Evolutionary conservation across 306 rosid species (phyloP), one percentile per base, ranked within the genome.

Genomic region (Prunus salicina): DNA sequence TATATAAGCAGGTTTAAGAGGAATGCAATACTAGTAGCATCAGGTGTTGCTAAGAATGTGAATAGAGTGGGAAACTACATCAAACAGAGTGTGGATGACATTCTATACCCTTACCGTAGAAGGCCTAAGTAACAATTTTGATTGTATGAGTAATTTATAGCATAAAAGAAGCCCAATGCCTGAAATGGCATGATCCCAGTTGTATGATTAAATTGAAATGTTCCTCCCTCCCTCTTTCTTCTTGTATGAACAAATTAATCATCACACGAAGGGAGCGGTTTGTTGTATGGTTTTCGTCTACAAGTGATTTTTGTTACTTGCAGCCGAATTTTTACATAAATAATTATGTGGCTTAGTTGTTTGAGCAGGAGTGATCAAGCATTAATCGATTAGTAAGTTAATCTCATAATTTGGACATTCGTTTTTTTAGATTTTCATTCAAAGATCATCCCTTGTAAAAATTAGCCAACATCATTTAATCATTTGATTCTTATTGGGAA

Each of bases 11-110:
- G 97, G 92, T 95, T 92, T 78, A 81, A 79, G 76, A 92, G 91
- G 82, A 95, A 90, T 72, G 96, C 98, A 9, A 50, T 66, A 72
- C 82, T 95, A 22, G 99, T 95, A 53, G 97, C 97, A 75, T 82
- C 93, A 8, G 96, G 98, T 55, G 93, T 90, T 56, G 91, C 79
- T 19, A 85, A 83, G 82, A 89, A 95, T 83, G 74, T 89, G 86
- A 90, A 92, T 80, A 89, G 83, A 82, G 86, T 83, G 77, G 91
- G 95, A 79, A 77, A 19, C 88, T 82, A 84, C 57, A 77, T 92
- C 46, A 92, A 89, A 81, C 90, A 88, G 75, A 82, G 83, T 75
- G 41, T 92, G 19, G 92, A 80, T 45, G 97, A 90, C 88, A 83
- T 95, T 81, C 78, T 92, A 20, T 80, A 83, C 58, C 92, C 92